These are phyloP conservation scores for Talaromyces thailandensis DNA, from an alignment of 495 filamentous ascomycete species.

Conservation along the genomic window DNA sequence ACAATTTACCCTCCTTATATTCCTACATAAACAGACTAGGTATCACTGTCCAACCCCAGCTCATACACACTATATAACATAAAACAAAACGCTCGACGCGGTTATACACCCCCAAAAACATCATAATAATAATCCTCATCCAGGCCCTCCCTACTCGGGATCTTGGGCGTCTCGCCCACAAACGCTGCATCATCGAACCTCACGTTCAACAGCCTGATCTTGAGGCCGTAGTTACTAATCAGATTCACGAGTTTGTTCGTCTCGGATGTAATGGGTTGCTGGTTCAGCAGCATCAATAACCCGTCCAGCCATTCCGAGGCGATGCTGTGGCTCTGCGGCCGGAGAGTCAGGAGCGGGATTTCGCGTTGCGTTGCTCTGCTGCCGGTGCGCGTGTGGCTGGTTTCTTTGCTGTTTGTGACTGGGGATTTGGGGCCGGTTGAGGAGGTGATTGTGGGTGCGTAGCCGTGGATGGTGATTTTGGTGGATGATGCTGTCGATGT, in stretches of 20 bases:
- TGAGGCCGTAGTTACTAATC: conserved; percentile 82
- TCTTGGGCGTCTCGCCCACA: conserved; percentile 32
- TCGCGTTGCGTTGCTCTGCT: conserved; percentile 41
- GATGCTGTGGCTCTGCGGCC: conserved; percentile 68
- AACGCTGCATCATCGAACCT: conserved; percentile 63
- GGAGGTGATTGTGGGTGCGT: conserved; percentile 23
- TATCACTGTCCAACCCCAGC: neutral
- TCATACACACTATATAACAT: too few species aligned
- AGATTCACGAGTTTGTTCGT: conserved; percentile 80
- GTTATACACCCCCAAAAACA: conserved; percentile 35
- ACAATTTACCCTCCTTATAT: neutral
- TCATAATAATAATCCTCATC: conserved; percentile 50
- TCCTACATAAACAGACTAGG: neutral
- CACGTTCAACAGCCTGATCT: conserved; percentile 89
- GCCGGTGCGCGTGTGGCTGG: conserved; percentile 21
- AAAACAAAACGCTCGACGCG: neutral
- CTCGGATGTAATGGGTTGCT: conserved; percentile 93
- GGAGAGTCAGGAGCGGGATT: conserved; percentile 64
- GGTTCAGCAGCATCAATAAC: conserved; percentile 86
- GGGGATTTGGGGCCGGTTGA: conserved; percentile 11
- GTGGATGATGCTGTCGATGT: conserved; percentile 46
- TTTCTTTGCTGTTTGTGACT: conserved; percentile 8
- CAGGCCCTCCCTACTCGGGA: conserved; percentile 39
- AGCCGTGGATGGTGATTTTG: conserved; percentile 87
- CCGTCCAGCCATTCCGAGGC: conserved; percentile 98